Percentiles rank a stretch among this genome's conserved stretches.
phyloP scores from a whole-genome alignment of 257 asterid species.

The Echium plantagineum region DNA sequence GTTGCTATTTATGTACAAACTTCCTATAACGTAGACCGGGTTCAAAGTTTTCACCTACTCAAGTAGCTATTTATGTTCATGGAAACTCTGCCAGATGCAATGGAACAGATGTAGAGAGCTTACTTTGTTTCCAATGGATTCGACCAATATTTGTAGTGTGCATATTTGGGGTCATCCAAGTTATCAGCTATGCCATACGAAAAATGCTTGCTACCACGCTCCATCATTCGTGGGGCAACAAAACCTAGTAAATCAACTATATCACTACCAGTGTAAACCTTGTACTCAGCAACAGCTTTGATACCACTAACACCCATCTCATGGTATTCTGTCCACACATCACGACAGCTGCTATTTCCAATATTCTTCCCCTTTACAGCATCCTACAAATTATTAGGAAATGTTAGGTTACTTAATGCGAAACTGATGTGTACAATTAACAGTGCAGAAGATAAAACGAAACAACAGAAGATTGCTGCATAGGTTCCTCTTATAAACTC shows the following conservation, averaged over 20 bases:
- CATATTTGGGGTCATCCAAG: constrained; percentile 73
- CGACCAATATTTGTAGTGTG: constrained; percentile 82
- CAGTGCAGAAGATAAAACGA: no score
- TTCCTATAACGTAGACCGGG: no score
- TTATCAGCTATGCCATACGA: constrained; percentile 81
- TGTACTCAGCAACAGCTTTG: constrained; percentile 66
- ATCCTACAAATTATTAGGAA: constrained; percentile 37
- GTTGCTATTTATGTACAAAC: no score
- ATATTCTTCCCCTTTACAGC: constrained; percentile 66
- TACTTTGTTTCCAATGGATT: constrained; percentile 90
- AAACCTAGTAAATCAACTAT: constrained; percentile 53
- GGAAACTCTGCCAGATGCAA: no score
- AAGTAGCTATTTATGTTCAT: no score
- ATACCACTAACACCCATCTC: constrained; percentile 72
- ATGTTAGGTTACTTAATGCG: no score
- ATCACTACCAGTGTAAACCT: constrained; percentile 67
- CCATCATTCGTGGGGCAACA: constrained; percentile 87
- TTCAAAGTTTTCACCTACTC: no score
- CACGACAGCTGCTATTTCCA: constrained; percentile 53
- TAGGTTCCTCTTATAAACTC: no score
- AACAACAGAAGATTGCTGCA: no score
- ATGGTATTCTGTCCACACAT: constrained; percentile 89
- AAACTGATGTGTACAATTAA: no score
- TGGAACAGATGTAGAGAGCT: constrained; percentile 8
- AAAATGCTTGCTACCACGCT: constrained; percentile 66